These are phyloP conservation scores for Obba rivulosa DNA, from an alignment of 768 basidiomycete species.

Conservation along the genomic window DNA sequence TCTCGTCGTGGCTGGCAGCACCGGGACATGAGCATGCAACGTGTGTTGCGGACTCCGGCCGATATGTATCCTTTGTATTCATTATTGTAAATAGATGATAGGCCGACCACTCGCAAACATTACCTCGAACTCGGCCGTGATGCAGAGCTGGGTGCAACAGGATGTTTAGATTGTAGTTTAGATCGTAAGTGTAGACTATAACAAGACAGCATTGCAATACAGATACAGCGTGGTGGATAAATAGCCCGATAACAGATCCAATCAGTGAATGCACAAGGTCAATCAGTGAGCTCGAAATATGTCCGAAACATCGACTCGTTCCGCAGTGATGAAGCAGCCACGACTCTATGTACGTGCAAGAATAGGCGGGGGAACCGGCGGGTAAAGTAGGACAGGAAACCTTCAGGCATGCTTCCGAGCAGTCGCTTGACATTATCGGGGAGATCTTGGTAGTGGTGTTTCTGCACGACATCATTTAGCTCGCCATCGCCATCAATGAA, in stretches of 20 bases:
- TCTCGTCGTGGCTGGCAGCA: constrained; percentile 10
- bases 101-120: too few species aligned
- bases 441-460: constrained; percentile 97
- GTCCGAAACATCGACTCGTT: constrained; percentile 86
- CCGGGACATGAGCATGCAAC: constrained; percentile 2
- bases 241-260: constrained; percentile 6
- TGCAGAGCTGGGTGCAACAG: not conserved
- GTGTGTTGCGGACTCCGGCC: not conserved
- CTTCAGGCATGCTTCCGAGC: constrained; percentile 87
- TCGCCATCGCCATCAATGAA: not conserved
- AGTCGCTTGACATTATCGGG: constrained; percentile 87
- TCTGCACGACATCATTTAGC: constrained; percentile 40
- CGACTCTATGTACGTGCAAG: constrained; percentile 86
- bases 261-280: constrained; percentile 2
- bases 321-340: constrained; percentile 64
- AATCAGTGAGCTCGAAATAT: constrained; percentile 76
- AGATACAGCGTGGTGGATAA: constrained; percentile 23
- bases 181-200: not conserved
- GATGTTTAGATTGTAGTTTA: not conserved
- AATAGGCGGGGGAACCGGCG: constrained; percentile 87
- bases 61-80: too few species aligned
- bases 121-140: too few species aligned
- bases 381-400: constrained; percentile 91
- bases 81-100: too few species aligned
- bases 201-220: constrained; percentile 18